These are phyloP conservation scores for Huiozyma naganishii DNA, from an alignment of 805 yeast genomes.

Conservation along the genomic window DNA sequence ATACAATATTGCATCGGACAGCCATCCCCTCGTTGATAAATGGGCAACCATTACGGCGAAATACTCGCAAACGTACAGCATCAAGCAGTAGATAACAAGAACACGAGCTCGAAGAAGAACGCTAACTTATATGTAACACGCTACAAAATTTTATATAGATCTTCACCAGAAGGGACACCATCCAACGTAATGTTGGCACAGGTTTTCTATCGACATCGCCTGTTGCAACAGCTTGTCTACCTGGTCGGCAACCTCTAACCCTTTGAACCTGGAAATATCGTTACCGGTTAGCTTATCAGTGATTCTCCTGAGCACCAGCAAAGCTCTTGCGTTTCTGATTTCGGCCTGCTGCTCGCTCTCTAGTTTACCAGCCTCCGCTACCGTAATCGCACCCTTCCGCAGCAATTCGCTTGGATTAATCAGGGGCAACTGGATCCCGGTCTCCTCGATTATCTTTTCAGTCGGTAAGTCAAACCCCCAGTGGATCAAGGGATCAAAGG, in stretches of 20 bases:
- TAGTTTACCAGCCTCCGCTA: constrained; percentile 61
- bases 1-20: constrained; percentile 28
- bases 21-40: constrained; percentile 32
- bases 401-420: constrained; percentile 60
- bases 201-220: constrained; percentile 89
- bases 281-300: constrained; percentile 88
- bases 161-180: constrained; percentile 96
- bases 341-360: constrained; percentile 61
- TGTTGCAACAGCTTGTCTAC: constrained; percentile 89
- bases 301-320: constrained; percentile 77
- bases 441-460: constrained; percentile 53
- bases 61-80: constrained; percentile 11
- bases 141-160: neutral
- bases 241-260: constrained; percentile 73
- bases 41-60: constrained; percentile 33
- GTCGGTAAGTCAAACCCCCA: constrained; percentile 97
- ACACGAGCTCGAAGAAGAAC: neutral
- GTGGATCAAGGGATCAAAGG: constrained; percentile 92
- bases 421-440: constrained; percentile 58
- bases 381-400: constrained; percentile 65
- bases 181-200: constrained; percentile 93
- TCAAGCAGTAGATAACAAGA: constrained; percentile 2
- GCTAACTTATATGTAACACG: neutral
- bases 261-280: constrained; percentile 66
- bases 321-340: constrained; percentile 79